Evolutionary conservation across 2,329 filamentous ascomycete genomes (phyloP), one percentile per base, ranked within the genome.

Genomic region (Aureobasidium sp.): DNA sequence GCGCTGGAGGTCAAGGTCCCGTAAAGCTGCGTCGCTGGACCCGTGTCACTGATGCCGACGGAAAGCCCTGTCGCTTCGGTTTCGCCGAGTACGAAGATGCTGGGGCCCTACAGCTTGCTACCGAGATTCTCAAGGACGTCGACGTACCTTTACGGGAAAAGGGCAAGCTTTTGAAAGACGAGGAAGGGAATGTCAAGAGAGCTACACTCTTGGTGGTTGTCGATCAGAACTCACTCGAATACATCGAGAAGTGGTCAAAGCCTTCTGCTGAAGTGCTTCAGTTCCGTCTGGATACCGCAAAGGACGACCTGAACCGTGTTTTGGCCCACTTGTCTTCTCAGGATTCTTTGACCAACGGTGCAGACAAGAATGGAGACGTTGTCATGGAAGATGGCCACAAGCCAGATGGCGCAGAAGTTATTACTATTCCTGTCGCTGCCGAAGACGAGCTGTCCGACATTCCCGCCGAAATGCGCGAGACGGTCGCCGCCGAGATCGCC

Each of bases 381-480:
- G 70, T 78, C 5, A 94, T 93, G 90, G 81, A 81, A 50, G 87
- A 89, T 64, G 75, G 72, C 19, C 0, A 59, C 61, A 53, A 85
- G 84, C 42, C 85, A 85, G 37, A 75, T 76, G 44, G 84, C 85
- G 86, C 90, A 6, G 91, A 96, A 73, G 87, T 97, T 42, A 87
- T 96, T 66, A 96, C 92, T 62, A 96, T 97, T 63, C 88, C 91
- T 4, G 81, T 96, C 35, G 86, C 87, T 0, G 84, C 68, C 17
- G 94, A 99, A 65, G 95, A 99, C 70, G 94, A 99, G 70, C 80
- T 99, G 48, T 88, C 92, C 22, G 94, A 99, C 69, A 97, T 99
- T 52, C 94, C 94, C 0, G 88, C 90, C 0, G 94, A 97, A 72
- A 95, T 96, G 91, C 87, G 94, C 27, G 94, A 96, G 72, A 92